A percentile compares a stretch with the other conserved stretches of the same genome.
phyloP scores from a whole-genome alignment of 2,329 filamentous ascomycete genomes.

The Uncinocarpus reesii region DNA sequence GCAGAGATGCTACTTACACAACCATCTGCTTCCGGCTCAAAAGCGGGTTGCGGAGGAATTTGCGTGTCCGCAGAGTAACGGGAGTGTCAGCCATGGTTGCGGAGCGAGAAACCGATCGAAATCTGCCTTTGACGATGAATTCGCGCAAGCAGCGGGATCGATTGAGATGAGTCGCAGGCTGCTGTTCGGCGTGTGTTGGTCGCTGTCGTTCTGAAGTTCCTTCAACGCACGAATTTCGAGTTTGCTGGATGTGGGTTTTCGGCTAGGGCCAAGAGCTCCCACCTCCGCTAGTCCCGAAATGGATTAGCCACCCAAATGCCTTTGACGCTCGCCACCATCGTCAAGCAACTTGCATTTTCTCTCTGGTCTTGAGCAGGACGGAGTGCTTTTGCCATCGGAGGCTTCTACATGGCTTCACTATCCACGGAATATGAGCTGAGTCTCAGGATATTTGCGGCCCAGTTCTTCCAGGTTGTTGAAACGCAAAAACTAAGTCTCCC shows the following conservation, averaged over 20 bases:
- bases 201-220: constrained; percentile 22
- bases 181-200: constrained; percentile 26
- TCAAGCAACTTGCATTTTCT: too few relatives aligned
- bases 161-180: constrained; percentile 16
- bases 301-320: too few relatives aligned
- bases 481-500: constrained; percentile 54
- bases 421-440: constrained; percentile 20
- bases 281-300: constrained; percentile 23
- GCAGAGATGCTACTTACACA: constrained; percentile 60
- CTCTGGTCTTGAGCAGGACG: not conserved
- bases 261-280: constrained; percentile 27
- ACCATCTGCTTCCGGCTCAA: constrained; percentile 99
- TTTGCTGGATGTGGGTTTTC: constrained; percentile 35
- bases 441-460: constrained; percentile 44
- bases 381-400: not conserved
- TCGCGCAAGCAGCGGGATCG: constrained; percentile 17
- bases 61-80: constrained; percentile 91
- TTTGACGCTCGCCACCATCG: too few relatives aligned
- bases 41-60: constrained; percentile 99
- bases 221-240: constrained; percentile 30
- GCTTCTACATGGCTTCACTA: constrained; percentile 1
- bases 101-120: constrained; percentile 27
- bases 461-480: constrained; percentile 70
- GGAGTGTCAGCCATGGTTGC: constrained; percentile 75
- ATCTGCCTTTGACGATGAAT: constrained; percentile 24